A percentile compares a stretch with the other conserved stretches of the same genome.
Evolutionary conservation across 495 filamentous ascomycete genomes (phyloP).

Genomic region (Aspergillus bridgeri): DNA sequence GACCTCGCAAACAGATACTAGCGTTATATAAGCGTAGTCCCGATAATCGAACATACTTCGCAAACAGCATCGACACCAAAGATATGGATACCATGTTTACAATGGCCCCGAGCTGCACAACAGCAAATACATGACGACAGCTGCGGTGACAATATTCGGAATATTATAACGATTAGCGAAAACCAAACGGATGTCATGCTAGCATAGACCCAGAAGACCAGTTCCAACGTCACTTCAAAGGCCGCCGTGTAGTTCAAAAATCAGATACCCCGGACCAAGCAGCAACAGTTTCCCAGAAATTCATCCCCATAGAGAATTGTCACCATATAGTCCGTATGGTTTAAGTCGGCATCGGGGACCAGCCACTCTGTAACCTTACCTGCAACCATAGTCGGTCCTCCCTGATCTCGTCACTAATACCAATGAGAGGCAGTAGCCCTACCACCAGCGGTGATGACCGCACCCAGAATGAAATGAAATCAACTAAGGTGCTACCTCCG

Average conservation of each 20-base stretch:
- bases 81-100: slow-evolving; percentile 32
- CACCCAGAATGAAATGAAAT: slow-evolving; percentile 35
- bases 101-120: slow-evolving; percentile 32
- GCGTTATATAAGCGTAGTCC: slow-evolving; percentile 19
- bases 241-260: slow-evolving; percentile 31
- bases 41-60: slow-evolving; percentile 24
- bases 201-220: slow-evolving; percentile 35
- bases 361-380: slow-evolving; percentile 29
- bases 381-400: no score
- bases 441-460: slow-evolving; percentile 29
- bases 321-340: slow-evolving; percentile 30
- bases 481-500: slow-evolving; percentile 4
- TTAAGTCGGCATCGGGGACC: slow-evolving; percentile 30
- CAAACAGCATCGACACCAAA: slow-evolving; percentile 28
- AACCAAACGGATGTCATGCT: neutral
- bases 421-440: neutral
- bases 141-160: slow-evolving; percentile 32
- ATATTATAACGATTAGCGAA: slow-evolving; percentile 16
- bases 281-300: slow-evolving; percentile 26
- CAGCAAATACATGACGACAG: slow-evolving; percentile 29
- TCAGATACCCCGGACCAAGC: slow-evolving; percentile 27
- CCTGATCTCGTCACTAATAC: no score
- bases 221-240: slow-evolving; percentile 25
- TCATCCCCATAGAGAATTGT: slow-evolving; percentile 29
- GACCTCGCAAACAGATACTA: neutral